Evolutionary conservation across 345 rosid genomes (phyloP).

Genomic region (Salix purpurea): DNA sequence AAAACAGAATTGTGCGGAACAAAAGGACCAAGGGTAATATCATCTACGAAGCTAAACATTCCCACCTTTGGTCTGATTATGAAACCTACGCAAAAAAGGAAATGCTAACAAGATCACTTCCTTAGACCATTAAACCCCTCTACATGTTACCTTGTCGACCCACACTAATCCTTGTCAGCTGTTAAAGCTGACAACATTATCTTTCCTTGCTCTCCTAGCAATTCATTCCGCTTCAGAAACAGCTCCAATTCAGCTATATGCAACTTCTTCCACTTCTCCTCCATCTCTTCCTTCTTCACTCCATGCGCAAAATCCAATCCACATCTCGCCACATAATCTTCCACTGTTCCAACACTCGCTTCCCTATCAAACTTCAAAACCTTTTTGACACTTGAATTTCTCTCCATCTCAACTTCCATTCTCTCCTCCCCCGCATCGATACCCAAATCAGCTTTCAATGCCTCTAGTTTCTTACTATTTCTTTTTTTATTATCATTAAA

Average conservation of each 20-base stretch:
- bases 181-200: slow-evolving; percentile 15
- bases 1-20: neutral
- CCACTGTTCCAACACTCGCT: slow-evolving; percentile 7
- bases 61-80: neutral
- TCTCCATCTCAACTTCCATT: slow-evolving; percentile 4
- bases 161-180: neutral
- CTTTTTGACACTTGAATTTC: neutral
- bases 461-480: neutral
- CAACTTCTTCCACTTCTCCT: slow-evolving; percentile 25
- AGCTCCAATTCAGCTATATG: slow-evolving; percentile 24
- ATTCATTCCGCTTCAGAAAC: slow-evolving; percentile 8
- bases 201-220: slow-evolving; percentile 17
- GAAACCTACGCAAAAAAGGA: neutral
- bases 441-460: neutral
- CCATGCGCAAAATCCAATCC: slow-evolving; percentile 10
- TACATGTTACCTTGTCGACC: neutral
- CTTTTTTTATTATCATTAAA: neutral
- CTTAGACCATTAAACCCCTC: neutral
- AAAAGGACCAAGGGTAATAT: neutral
- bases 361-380: neutral
- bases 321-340: slow-evolving; percentile 7
- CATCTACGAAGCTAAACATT: neutral
- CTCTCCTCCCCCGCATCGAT: neutral
- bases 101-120: neutral
- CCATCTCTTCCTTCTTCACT: slow-evolving; percentile 15